A percentile compares a stretch with the other conserved stretches of the same genome.
Evolutionary conservation across 2,329 filamentous ascomycete species (phyloP).

Genomic region (Macrophomina pseudophaseolina): DNA sequence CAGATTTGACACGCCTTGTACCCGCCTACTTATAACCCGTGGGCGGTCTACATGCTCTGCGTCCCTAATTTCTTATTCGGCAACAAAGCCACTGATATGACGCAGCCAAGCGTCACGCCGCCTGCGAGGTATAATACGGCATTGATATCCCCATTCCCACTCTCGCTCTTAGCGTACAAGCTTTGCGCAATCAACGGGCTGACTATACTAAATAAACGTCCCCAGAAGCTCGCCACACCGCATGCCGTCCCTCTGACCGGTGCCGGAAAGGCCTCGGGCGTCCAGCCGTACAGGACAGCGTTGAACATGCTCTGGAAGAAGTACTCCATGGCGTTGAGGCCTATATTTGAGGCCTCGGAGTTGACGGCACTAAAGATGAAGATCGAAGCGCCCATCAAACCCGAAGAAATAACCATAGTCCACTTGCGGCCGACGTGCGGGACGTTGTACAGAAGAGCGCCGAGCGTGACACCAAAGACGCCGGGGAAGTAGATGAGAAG

Average conservation of each 20-base stretch:
- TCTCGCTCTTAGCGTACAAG: conserved; percentile 35
- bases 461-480: conserved; percentile 57
- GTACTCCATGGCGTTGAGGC: conserved; percentile 58
- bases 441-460: conserved; percentile 54
- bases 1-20: too few species aligned
- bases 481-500: conserved; percentile 61
- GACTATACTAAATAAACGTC: conserved; percentile 62
- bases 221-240: conserved; percentile 64
- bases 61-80: conserved; percentile 47
- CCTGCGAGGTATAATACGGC: conserved; percentile 62
- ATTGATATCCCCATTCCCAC: conserved; percentile 50
- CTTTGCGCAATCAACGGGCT: conserved; percentile 62
- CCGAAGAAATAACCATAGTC: conserved; percentile 51
- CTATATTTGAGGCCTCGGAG: conserved; percentile 52
- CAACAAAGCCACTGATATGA: conserved; percentile 56
- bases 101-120: conserved; percentile 59
- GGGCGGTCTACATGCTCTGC: conserved; percentile 34
- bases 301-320: conserved; percentile 61
- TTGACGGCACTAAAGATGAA: conserved; percentile 54
- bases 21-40: not conserved
- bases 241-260: conserved; percentile 58
- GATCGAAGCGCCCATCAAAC: conserved; percentile 51
- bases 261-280: conserved; percentile 58
- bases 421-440: conserved; percentile 51
- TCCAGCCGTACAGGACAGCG: conserved; percentile 58